Base-by-base conservation (phyloP, 2,329 filamentous ascomycete genomes). In the Xylariaceae sp. region DNA sequence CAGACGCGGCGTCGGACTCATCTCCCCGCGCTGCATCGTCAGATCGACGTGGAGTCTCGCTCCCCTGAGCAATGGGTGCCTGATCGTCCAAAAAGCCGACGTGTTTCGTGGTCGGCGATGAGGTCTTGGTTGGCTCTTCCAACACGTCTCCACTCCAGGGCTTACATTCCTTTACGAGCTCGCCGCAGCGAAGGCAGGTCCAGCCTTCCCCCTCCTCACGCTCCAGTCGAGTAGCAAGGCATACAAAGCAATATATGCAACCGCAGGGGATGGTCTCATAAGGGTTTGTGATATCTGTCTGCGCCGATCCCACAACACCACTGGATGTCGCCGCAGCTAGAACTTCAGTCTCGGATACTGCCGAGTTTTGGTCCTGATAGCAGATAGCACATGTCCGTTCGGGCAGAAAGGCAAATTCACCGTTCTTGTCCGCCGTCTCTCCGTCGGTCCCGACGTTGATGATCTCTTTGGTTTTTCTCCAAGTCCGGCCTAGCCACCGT, bases 361-460 rank as follows among this genome's bases (percentile, higher is more conserved):
- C 74, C 9, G 86, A 77, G 60, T 94, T 96, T 62, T 95, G 89
- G 54, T 95, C 90, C 56, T 90, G 83, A 63, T 97, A 97, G 68
- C 93, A 98, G 49, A 98, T 96, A 37, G 90, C 90, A 63, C 93
- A 98, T 0, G 91, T 97, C 44, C 91, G 74, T 64, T 97, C 90
- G 0, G 93, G 93, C 19, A 98, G 71, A 63, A 95, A 96, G 0
- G 78, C 77, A 37, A 89, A 78, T 61, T 95, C 89, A 40, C 90
- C 89, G 37, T 73, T 76, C 41, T 78, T 76, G 38, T 74, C 68
- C 11, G 70, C 67, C 4, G 74, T 69, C 15, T 74, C 69, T 2
- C 73, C 71, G 2, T 73, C 54, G 15, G 36, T 64, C 35, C 74
- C 71, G 29, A 73, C 66, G 32, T 71, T 62, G 40, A 86, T 71